Conservation (phyloP, 2,329 filamentous ascomycete genomes). For the Botrytis galanthina region DNA sequence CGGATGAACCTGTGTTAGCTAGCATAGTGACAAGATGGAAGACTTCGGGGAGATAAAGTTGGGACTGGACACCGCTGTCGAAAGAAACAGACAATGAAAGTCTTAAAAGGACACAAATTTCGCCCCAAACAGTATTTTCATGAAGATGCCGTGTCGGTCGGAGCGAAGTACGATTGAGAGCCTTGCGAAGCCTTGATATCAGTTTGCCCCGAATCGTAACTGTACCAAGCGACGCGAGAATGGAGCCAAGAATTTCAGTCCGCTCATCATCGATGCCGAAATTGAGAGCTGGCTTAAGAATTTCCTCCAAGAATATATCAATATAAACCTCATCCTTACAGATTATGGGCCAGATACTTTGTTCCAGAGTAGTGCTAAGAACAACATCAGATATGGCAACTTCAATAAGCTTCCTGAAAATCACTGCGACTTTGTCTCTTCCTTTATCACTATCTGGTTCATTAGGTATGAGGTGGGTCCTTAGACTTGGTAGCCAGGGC, state of each 20-base stretch:
- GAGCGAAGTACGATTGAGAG: slow-evolving; percentile 64
- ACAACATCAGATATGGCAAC: slow-evolving; percentile 60
- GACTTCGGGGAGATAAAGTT: slow-evolving; percentile 65
- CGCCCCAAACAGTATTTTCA: slow-evolving; percentile 67
- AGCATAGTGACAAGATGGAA: slow-evolving; percentile 72
- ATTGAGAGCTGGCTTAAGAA: slow-evolving; percentile 61
- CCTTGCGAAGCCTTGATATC: slow-evolving; percentile 63
- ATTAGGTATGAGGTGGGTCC: slow-evolving; percentile 56
- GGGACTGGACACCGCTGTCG: slow-evolving; percentile 64
- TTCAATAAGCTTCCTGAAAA: slow-evolving; percentile 67
- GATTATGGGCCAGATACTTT: slow-evolving; percentile 64
- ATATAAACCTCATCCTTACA: slow-evolving; percentile 62
- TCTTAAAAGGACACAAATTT: slow-evolving; percentile 64
- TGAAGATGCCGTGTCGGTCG: slow-evolving; percentile 63
- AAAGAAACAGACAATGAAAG: slow-evolving; percentile 67
- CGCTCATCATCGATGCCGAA: slow-evolving; percentile 58
- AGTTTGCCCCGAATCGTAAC: slow-evolving; percentile 64
- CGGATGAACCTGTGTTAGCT: slow-evolving; percentile 59
- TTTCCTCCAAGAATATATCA: slow-evolving; percentile 66
- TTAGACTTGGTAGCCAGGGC: slow-evolving; percentile 63
- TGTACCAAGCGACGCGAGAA: slow-evolving; percentile 62
- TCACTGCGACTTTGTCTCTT: slow-evolving; percentile 59
- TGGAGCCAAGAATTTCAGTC: slow-evolving; percentile 59
- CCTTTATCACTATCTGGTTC: slow-evolving; percentile 65
- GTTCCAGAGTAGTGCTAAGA: slow-evolving; percentile 59